Percentiles rank a stretch among this genome's conserved stretches.
Conservation (phyloP, 164 flowering plant species). For the Taxillus chinensis region DNA sequence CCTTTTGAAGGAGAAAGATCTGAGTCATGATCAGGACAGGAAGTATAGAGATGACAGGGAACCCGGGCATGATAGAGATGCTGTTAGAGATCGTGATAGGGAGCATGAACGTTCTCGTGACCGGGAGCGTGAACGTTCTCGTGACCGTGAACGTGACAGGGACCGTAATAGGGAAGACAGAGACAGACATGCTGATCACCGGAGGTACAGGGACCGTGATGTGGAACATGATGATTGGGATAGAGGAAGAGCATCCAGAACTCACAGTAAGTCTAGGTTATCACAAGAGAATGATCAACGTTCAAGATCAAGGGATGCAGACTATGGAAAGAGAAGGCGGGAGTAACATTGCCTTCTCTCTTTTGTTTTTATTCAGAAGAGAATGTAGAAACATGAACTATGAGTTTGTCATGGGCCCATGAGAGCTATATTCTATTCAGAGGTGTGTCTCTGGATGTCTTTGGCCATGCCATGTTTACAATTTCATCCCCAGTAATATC, state of each 20-base stretch:
- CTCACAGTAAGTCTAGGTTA: slow-evolving; percentile 52
- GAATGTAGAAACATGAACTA: no score
- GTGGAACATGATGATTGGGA: slow-evolving; percentile 64
- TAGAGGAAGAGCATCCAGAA: slow-evolving; percentile 62
- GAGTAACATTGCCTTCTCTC: slow-evolving; percentile 23
- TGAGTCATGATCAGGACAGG: slow-evolving; percentile 43
- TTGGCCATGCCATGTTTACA: no score
- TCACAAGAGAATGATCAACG: slow-evolving; percentile 66
- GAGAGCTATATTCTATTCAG: no score
- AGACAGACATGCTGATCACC: slow-evolving; percentile 55
- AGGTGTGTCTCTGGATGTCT: no score
- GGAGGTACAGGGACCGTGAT: slow-evolving; percentile 54
- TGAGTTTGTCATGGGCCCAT: no score
- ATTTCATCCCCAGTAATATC: no score
- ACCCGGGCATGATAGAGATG: slow-evolving; percentile 33
- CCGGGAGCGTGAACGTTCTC: slow-evolving; percentile 27
- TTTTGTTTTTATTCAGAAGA: background rate
- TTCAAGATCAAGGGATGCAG: slow-evolving; percentile 70
- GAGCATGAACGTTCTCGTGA: slow-evolving; percentile 49
- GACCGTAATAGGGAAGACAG: slow-evolving; percentile 58
- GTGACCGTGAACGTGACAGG: slow-evolving; percentile 37
- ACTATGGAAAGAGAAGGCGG: slow-evolving; percentile 65
- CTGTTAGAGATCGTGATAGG: slow-evolving; percentile 32
- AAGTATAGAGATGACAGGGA: slow-evolving; percentile 69
- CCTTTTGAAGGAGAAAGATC: slow-evolving; percentile 55